Evolutionary conservation across 331 rosid species (phyloP), one percentile per base, ranked within the genome.

Genomic region (Quercus lobata): DNA sequence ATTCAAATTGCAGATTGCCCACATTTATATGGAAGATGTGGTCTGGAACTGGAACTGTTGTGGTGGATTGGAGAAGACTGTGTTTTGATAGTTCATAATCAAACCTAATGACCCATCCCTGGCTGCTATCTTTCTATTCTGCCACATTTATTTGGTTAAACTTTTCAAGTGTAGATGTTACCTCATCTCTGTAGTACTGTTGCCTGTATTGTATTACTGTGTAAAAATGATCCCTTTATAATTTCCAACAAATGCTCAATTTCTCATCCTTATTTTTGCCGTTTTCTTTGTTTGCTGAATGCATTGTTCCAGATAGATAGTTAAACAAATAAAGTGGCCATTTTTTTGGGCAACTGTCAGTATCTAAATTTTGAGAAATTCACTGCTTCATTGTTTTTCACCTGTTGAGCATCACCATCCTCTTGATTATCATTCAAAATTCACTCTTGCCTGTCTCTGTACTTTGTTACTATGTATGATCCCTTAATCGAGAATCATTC

Each of bases 361-460:
- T 85, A 74, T 80, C 90, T 81, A 80, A 72, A 69, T 83, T 80
- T 79, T 69, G 65, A 82, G 80, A 83, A 77, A 81, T 82, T 88
- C 90, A 27, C 81, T 86, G 83, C 85, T 66, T 79, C 76, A 22
- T 76, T 74, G 27, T 86, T 79, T 78, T 81, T 83, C 85, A 69
- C 90, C 92, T 85, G 62, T 82, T 84, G 87, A 86, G 88, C 78
- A 88, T 81, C 69, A 72, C 62, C 81, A 75, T 77, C 91, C 93
- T 77, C 92, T 85, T 87, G 86, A 81, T 87, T 83, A 86, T 81
- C 82, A 35, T 87, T 90, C 90, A 35, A 78, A 87, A 72, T 53
- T 91, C 93, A 84, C 81, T 86, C 89, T 87, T 84, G 82, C 85
- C 83, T 87, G 76, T 84, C 91, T 87, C 71, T 87, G 27, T 87